Conservation (phyloP, 768 basidiomycete genomes). For the Flagelloscypha sp. region DNA sequence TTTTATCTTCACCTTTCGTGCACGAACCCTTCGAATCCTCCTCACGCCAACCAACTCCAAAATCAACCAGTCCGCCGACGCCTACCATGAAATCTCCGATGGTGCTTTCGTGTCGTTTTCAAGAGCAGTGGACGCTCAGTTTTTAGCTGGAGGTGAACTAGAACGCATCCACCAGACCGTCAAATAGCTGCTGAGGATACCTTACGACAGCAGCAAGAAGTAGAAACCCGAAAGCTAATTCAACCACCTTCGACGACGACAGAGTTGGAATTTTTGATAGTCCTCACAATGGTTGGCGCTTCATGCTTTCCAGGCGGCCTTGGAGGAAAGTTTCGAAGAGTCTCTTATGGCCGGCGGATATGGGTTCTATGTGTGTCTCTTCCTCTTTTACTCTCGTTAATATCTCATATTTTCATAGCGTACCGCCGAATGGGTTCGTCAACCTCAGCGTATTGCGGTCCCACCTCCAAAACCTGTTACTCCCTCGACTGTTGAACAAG, state of each 20-base stretch:
- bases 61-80: constrained; percentile 6
- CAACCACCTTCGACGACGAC: constrained; percentile 26
- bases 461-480: too few relatives aligned
- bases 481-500: too few relatives aligned
- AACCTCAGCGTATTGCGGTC: constrained; percentile 45
- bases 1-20: constrained; percentile 2
- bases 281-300: constrained; percentile 61
- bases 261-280: constrained; percentile 59
- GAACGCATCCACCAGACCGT: constrained; percentile 51
- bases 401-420: constrained; percentile 5
- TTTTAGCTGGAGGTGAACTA: constrained; percentile 43
- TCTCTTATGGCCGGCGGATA: constrained; percentile 49
- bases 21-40: constrained; percentile 7
- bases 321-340: constrained; percentile 49
- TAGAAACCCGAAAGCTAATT: constrained; percentile 45
- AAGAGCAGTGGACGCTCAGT: not conserved
- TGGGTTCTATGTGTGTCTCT: constrained; percentile 32
- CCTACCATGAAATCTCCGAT: constrained; percentile 11
- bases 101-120: constrained; percentile 18
- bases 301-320: constrained; percentile 56
- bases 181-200: constrained; percentile 44
- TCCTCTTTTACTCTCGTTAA: not conserved
- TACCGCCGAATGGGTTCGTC: constrained; percentile 38
- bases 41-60: constrained; percentile 9
- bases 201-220: constrained; percentile 39